Evolutionary conservation across 2,329 filamentous ascomycete species (phyloP).

Genomic region (Cladosporium austrohemisphaericum): DNA sequence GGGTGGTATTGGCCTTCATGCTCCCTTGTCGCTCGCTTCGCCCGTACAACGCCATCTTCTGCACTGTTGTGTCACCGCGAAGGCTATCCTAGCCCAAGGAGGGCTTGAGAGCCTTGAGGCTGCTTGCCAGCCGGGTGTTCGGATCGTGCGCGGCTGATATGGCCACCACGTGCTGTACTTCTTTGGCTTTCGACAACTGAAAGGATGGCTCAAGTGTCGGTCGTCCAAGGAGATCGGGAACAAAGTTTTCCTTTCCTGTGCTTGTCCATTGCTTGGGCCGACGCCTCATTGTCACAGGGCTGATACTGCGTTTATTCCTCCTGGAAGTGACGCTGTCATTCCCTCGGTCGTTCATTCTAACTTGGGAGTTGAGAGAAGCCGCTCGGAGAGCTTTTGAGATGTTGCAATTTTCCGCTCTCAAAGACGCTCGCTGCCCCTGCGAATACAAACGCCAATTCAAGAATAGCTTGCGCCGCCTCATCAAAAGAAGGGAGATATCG

Average conservation of each 20-base stretch:
- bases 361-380: too few relatives aligned
- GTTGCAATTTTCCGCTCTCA: too few relatives aligned
- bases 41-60: conserved; percentile 6
- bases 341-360: too few relatives aligned
- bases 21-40: background rate
- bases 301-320: too few relatives aligned
- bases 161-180: background rate
- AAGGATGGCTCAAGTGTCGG: background rate
- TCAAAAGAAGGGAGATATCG: too few relatives aligned
- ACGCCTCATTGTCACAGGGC: too few relatives aligned
- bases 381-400: too few relatives aligned
- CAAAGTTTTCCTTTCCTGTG: background rate
- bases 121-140: background rate
- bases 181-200: background rate
- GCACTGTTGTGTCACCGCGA: background rate
- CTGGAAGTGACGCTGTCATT: too few relatives aligned
- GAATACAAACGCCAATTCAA: too few relatives aligned
- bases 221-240: background rate
- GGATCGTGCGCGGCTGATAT: background rate
- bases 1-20: background rate
- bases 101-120: too few relatives aligned
- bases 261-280: conserved; percentile 2
- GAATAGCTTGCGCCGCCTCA: too few relatives aligned
- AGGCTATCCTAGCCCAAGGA: background rate
- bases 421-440: too few relatives aligned